phyloP scores from a whole-genome alignment of 169 alveolate genomes.

The Plasmodium fragile region DNA sequence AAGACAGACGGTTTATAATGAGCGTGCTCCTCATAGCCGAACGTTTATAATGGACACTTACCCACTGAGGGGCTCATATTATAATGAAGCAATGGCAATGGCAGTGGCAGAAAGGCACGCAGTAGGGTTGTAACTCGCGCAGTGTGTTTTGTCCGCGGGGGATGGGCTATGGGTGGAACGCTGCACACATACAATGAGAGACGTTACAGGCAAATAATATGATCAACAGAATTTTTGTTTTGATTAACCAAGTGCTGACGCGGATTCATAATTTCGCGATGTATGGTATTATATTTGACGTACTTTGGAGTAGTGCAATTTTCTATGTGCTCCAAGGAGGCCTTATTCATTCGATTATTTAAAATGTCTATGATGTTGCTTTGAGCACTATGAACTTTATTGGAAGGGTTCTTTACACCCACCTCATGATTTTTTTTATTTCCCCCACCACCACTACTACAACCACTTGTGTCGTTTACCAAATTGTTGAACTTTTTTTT shows the following conservation, averaged over 20 bases:
- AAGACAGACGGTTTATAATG: constrained; percentile 4
- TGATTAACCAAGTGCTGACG: constrained; percentile 44
- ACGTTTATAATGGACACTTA: background rate
- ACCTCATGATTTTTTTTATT: background rate
- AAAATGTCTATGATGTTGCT: constrained; percentile 36
- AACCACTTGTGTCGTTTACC: constrained; percentile 5
- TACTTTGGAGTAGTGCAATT: constrained; percentile 30
- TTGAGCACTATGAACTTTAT: background rate
- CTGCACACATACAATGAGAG: background rate
- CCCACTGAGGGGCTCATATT: background rate
- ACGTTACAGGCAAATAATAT: constrained; percentile 50
- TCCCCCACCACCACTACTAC: background rate
- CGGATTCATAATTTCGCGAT: constrained; percentile 67
- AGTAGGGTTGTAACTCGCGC: background rate
- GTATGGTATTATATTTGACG: constrained; percentile 65
- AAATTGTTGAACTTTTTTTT: constrained; percentile 28
- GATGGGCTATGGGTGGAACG: background rate
- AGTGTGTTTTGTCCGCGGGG: background rate
- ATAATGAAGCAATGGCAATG: background rate
- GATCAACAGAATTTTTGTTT: constrained; percentile 55
- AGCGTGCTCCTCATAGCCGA: background rate
- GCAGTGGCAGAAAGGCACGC: background rate
- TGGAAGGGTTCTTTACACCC: background rate
- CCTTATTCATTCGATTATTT: constrained; percentile 18
- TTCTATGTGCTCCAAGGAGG: constrained; percentile 35